Evolutionary conservation across 75 land plant genomes (phyloP).

Genomic region (Cupressus sempervirens): DNA sequence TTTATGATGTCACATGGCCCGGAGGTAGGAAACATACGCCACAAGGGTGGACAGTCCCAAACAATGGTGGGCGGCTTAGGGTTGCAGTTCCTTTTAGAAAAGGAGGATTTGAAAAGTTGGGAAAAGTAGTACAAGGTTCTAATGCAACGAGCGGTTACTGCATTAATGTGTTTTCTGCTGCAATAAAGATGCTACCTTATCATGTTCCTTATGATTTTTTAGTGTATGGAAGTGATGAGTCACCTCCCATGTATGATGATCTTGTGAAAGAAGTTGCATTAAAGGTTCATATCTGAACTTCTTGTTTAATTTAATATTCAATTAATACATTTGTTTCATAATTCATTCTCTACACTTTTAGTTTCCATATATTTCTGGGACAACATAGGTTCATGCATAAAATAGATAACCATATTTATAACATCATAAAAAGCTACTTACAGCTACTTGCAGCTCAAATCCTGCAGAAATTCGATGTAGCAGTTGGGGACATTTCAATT

Average conservation of each 20-base stretch:
- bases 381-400: neutral
- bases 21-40: conserved; percentile 26
- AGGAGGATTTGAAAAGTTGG: conserved; percentile 49
- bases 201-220: conserved; percentile 52
- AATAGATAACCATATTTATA: neutral
- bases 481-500: conserved; percentile 76
- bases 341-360: neutral
- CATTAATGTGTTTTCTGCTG: conserved; percentile 74
- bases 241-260: conserved; percentile 56
- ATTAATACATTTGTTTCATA: neutral
- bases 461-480: conserved; percentile 71
- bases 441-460: conserved; percentile 4
- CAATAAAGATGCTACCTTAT: conserved; percentile 54
- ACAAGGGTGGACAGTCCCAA: conserved; percentile 59
- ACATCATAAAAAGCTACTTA: neutral
- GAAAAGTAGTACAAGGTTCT: conserved; percentile 35
- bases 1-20: conserved; percentile 34
- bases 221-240: conserved; percentile 40
- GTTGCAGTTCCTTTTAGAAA: conserved; percentile 53
- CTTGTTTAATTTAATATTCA: neutral
- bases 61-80: conserved; percentile 42
- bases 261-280: conserved; percentile 31
- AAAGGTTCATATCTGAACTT: conserved; percentile 10
- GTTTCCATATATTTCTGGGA: neutral
- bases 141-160: conserved; percentile 51